Percentiles rank a stretch among this genome's conserved stretches.
phyloP scores from a whole-genome alignment of 192 early-diverging fungal genomes.

The Linnemannia zychae region DNA sequence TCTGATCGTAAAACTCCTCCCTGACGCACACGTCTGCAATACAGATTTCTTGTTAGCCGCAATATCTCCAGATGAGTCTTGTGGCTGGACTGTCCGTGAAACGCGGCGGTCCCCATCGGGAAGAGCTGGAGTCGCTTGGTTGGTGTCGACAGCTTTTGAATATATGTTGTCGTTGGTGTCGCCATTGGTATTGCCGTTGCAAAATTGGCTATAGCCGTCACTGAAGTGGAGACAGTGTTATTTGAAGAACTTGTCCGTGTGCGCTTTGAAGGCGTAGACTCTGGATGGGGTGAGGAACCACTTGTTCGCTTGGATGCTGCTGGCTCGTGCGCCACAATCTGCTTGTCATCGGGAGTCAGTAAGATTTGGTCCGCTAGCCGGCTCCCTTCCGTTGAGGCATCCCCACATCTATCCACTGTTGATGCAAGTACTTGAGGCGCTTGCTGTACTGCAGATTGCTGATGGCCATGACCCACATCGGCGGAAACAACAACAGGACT shows the following conservation, averaged over 20 bases:
- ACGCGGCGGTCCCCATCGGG: conserved; percentile 36
- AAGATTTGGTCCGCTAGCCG: not conserved
- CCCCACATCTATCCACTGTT: not conserved
- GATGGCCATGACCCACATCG: not conserved
- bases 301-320: not conserved
- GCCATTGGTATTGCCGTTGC: not conserved
- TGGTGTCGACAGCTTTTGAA: conserved; percentile 7
- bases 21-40: conserved; percentile 38
- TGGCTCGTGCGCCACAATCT: not conserved
- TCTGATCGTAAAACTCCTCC: conserved; percentile 20
- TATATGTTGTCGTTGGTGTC: not conserved
- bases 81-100: conserved; percentile 32
- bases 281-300: not conserved
- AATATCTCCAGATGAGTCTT: conserved; percentile 50
- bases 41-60: conserved; percentile 52
- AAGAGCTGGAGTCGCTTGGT: conserved; percentile 39
- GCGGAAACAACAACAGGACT: not conserved
- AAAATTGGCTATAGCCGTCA: not conserved
- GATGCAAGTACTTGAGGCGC: not conserved
- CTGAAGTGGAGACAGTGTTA: not conserved
- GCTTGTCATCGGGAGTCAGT: not conserved
- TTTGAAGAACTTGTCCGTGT: conserved; percentile 8
- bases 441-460: not conserved
- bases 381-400: not conserved
- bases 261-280: conserved; percentile 4